Conservation (phyloP, 2,329 filamentous ascomycete species). For the Allantophomopsis cytisporea region DNA sequence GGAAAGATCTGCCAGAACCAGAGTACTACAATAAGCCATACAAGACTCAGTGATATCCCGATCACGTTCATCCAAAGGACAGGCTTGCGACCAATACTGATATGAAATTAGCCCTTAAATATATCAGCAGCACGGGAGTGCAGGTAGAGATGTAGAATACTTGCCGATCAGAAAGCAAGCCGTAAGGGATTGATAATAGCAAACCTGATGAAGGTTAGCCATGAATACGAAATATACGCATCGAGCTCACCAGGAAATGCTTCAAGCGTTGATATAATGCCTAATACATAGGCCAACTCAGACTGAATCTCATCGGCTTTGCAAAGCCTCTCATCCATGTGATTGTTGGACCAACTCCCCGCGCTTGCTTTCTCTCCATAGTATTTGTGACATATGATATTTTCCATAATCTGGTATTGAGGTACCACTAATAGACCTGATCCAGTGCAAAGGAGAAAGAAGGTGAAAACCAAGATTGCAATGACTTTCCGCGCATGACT, state of each 20-base stretch:
- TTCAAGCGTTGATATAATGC: slow-evolving; percentile 14
- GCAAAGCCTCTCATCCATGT: slow-evolving; percentile 22
- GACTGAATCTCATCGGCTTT: slow-evolving; percentile 22
- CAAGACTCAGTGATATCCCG: slow-evolving; percentile 2
- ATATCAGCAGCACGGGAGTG: too few relatives aligned
- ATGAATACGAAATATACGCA: too few relatives aligned
- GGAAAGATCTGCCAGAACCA: slow-evolving; percentile 20
- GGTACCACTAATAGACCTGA: slow-evolving; percentile 2
- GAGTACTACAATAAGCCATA: slow-evolving; percentile 18
- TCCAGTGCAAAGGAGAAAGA: too few relatives aligned
- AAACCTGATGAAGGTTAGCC: slow-evolving; percentile 10
- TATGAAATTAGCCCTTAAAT: background rate
- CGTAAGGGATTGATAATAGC: slow-evolving; percentile 21
- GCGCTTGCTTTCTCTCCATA: slow-evolving; percentile 11
- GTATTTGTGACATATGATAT: slow-evolving; percentile 25
- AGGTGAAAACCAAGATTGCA: too few relatives aligned
- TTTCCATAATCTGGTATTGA: slow-evolving; percentile 21
- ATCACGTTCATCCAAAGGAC: slow-evolving; percentile 20
- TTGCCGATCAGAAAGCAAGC: slow-evolving; percentile 22
- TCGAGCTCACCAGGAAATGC: background rate
- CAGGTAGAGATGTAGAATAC: slow-evolving; percentile 1
- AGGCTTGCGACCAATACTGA: slow-evolving; percentile 18
- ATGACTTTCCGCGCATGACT: too few relatives aligned
- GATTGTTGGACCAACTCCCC: slow-evolving; percentile 8
- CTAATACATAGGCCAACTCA: slow-evolving; percentile 8